Conservation (phyloP, 345 rosid species). For the Aquilaria sinensis region DNA sequence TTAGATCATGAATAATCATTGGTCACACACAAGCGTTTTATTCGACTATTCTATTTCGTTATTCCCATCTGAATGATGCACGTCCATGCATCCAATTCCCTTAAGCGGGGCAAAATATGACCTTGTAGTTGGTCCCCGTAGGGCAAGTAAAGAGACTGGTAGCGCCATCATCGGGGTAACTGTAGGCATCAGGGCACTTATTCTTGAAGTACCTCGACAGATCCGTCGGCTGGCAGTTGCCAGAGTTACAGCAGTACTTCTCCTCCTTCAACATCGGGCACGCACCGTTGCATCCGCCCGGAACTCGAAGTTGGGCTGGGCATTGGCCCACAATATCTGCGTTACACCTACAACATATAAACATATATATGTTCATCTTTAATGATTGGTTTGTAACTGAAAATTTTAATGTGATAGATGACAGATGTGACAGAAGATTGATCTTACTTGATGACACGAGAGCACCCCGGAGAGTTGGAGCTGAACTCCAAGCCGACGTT, state of each 20-base stretch:
- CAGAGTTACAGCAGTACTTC: slow-evolving; percentile 1
- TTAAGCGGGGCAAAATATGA: no score
- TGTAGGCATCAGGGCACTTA: slow-evolving; percentile 9
- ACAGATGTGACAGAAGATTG: no score
- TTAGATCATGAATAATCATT: no score
- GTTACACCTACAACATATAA: no score
- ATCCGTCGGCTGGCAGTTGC: neutral
- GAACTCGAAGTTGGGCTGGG: neutral
- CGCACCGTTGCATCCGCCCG: slow-evolving; percentile 6
- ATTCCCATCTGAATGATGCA: no score
- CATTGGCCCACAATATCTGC: slow-evolving; percentile 3
- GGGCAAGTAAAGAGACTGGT: slow-evolving; percentile 18
- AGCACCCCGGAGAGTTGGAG: slow-evolving; percentile 16
- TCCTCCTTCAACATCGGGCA: neutral
- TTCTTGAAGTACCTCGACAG: slow-evolving; percentile 7
- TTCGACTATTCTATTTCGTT: no score
- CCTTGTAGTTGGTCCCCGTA: slow-evolving; percentile 27
- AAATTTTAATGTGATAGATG: no score
- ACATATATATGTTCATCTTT: no score
- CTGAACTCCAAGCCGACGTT: slow-evolving; percentile 46
- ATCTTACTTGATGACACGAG: slow-evolving; percentile 23
- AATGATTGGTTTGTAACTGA: no score
- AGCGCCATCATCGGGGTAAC: slow-evolving; percentile 9
- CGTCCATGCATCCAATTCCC: no score
- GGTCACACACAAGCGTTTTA: no score